Base-by-base conservation (phyloP, 768 basidiomycete genomes). In the Infundibulicybe gibba region DNA sequence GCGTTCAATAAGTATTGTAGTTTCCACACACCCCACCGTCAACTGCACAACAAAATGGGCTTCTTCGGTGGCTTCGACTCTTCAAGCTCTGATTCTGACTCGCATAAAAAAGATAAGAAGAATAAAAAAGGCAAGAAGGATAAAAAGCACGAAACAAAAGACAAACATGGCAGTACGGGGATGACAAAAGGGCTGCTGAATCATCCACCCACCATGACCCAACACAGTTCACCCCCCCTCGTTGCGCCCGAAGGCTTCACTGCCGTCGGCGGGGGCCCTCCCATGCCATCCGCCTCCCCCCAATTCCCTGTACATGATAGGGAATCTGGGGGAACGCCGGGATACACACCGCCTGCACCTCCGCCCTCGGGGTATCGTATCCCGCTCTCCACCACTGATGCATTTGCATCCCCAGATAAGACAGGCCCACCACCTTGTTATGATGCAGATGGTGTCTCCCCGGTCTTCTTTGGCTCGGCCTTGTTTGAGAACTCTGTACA, bases 381-480 rank as follows among this genome's bases (percentile, higher is more conserved):
- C 45, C 72, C 84, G 0, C 66, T 87, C 39, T 65, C 63, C 41
- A 69, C 70, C 2, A 56, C 56, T 16, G 52, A 69, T 6, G 53
- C 70, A 2, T 80, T 85, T 62, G 79, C 84, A 4, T 51, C 58
- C 17, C 35, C 51, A 2, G 34, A 65, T 2, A 65, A 75, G 48
- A 61, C 74, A 32, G 81, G 79, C 15, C 64, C 50, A 1, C 76
- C 87, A 0, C 74, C 79, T 1, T 79, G 75, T 54, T 55, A 62
- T 32, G 87, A 92, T 56, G 61, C 68, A 1, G 80, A 85, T 55
- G 78, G 80, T 1, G 49, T 54, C 19, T 74, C 76, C 2, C 83
- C 83, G 5, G 59, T 90, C 49, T 93, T 74, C 66, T 54, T 93
- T 30, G 90, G 88, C 12, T 87, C 85, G 4, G 90, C 87, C 10